A percentile compares a stretch with the other conserved stretches of the same genome.
These are phyloP conservation scores for Gossypium bickii DNA, from an alignment of 345 rosid species.

Conservation along the genomic window DNA sequence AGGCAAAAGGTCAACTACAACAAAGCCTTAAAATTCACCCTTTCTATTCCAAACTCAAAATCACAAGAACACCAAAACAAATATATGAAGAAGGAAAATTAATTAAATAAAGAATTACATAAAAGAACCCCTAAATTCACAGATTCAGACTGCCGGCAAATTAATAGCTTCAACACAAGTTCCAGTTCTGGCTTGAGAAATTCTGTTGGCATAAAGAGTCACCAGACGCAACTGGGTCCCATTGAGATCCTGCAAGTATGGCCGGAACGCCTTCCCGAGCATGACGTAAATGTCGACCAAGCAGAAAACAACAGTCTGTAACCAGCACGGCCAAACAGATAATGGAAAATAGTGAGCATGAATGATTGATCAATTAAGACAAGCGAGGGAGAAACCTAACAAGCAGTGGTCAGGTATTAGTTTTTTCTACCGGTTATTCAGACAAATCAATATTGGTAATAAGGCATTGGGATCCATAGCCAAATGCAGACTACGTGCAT, in stretches of 20 bases:
- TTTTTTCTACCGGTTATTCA: not conserved
- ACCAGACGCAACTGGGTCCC: slow-evolving; percentile 52
- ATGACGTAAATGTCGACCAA: slow-evolving; percentile 57
- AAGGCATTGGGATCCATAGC: not conserved
- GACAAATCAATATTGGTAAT: not conserved
- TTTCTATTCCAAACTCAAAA: not conserved
- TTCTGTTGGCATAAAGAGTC: slow-evolving; percentile 55
- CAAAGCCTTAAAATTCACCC: not conserved
- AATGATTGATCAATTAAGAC: not conserved
- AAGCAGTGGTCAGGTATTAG: not conserved
- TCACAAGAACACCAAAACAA: not conserved
- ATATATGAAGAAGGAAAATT: not conserved
- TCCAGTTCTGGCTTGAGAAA: slow-evolving; percentile 54
- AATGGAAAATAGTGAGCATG: not conserved
- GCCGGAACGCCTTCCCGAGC: slow-evolving; percentile 61
- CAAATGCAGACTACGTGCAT: not conserved
- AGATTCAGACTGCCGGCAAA: not conserved
- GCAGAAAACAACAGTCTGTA: slow-evolving; percentile 59
- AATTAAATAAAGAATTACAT: not conserved
- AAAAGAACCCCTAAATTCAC: not conserved
- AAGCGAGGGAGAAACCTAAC: not conserved
- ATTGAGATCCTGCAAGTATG: slow-evolving; percentile 56
- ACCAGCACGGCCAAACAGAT: not conserved
- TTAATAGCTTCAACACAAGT: slow-evolving; percentile 27
- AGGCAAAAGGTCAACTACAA: not conserved